These are phyloP conservation scores for Zymoseptoria brevis DNA, from an alignment of 2,329 filamentous ascomycete species.

Conservation along the genomic window DNA sequence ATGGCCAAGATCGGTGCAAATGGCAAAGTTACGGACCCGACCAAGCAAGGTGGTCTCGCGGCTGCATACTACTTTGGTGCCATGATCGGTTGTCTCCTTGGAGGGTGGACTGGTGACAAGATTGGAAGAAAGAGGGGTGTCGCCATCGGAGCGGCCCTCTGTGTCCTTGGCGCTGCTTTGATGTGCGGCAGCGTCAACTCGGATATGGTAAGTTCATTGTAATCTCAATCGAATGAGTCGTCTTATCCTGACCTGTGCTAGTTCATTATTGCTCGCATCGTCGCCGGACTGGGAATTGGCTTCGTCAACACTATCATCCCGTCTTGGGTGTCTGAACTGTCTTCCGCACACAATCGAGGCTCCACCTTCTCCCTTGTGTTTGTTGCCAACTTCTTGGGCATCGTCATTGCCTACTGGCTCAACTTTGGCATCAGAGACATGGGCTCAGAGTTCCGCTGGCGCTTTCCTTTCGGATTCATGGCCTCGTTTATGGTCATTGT, in stretches of 20 bases:
- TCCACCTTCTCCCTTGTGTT: conserved; percentile 31
- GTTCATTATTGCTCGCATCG: conserved; percentile 26
- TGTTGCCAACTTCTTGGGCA: conserved; percentile 46
- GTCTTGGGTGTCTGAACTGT: conserved; percentile 14
- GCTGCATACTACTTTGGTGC: conserved; percentile 48
- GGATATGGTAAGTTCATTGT: conserved; percentile 15
- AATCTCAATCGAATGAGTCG: neutral
- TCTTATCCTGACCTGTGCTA: neutral
- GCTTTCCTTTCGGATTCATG: conserved; percentile 28
- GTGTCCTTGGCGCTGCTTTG: conserved; percentile 24
- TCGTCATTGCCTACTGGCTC: conserved; percentile 27
- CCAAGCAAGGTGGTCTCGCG: conserved; percentile 45
- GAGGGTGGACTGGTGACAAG: conserved; percentile 28
- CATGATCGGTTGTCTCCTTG: conserved; percentile 44
- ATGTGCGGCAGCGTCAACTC: conserved; percentile 15
- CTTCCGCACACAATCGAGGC: conserved; percentile 16
- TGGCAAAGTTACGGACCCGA: conserved; percentile 41
- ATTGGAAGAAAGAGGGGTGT: conserved; percentile 23
- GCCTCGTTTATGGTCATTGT: conserved; percentile 22
- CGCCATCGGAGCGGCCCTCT: conserved; percentile 21
- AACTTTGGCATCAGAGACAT: conserved; percentile 10
- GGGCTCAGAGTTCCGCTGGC: conserved; percentile 14
- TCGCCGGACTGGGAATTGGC: conserved; percentile 29
- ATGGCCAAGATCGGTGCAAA: conserved; percentile 41
- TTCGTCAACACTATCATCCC: conserved; percentile 27